Evolutionary conservation across 2,329 filamentous ascomycete genomes (phyloP).

Genomic region (Rhinocladiella mackenziei): DNA sequence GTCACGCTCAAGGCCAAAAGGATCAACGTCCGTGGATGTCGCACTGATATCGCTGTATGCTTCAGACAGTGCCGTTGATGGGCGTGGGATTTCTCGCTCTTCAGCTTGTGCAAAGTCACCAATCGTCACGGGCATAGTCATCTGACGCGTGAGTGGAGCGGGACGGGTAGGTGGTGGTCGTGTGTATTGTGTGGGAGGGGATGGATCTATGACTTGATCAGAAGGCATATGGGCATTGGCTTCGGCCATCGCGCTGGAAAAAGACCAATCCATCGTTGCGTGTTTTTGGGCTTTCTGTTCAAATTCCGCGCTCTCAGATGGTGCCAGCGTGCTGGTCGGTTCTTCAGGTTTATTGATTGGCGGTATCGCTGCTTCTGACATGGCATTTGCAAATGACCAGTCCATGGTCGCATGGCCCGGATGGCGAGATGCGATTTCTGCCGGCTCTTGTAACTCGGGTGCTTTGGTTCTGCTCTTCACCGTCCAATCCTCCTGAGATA

Average conservation of each 20-base stretch:
- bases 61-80: conserved; percentile 26
- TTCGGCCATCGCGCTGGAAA: conserved; percentile 44
- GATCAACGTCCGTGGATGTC: conserved; percentile 28
- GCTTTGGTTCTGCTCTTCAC: conserved; percentile 22
- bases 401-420: conserved; percentile 32
- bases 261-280: conserved; percentile 38
- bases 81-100: conserved; percentile 22
- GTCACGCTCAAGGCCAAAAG: conserved; percentile 26
- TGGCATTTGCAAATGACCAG: conserved; percentile 43
- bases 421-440: conserved; percentile 24
- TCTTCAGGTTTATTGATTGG: conserved; percentile 16
- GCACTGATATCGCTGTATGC: conserved; percentile 27
- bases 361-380: conserved; percentile 34
- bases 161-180: conserved; percentile 24
- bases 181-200: conserved; percentile 15
- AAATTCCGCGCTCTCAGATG: background rate
- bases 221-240: conserved; percentile 12
- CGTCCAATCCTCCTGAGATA: conserved; percentile 30
- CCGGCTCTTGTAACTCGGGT: conserved; percentile 26
- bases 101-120: conserved; percentile 24
- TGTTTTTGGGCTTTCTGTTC: conserved; percentile 30
- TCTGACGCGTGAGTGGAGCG: conserved; percentile 23
- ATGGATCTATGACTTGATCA: conserved; percentile 7
- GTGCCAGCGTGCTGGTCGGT: conserved; percentile 1
- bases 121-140: conserved; percentile 29